Percentiles rank a stretch among this genome's conserved stretches.
phyloP scores from a whole-genome alignment of 73 alveolate genomes.

The Effrenium voratum region DNA sequence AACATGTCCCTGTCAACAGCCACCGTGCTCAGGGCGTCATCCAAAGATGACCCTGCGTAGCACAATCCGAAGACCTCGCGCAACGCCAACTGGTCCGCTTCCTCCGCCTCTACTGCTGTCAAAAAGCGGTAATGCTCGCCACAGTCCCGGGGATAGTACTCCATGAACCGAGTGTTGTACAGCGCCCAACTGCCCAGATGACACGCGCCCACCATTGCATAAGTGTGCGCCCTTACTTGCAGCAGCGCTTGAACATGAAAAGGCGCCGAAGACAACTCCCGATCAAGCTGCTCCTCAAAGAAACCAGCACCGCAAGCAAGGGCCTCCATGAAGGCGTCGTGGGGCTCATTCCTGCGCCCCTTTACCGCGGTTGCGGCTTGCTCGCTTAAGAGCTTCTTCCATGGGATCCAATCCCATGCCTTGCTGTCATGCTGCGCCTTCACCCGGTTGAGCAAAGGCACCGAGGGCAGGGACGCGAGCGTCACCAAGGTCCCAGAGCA shows the following conservation, averaged over 20 bases:
- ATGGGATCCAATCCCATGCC: conserved; percentile 12
- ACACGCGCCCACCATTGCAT: conserved; percentile 22
- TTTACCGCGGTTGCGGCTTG: background rate
- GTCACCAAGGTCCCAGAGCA: background rate
- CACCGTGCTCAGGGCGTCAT: conserved; percentile 9
- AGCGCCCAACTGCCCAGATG: conserved; percentile 31
- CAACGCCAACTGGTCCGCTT: conserved; percentile 16
- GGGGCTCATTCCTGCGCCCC: background rate
- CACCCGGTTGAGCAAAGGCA: background rate
- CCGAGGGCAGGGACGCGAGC: background rate
- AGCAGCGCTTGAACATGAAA: background rate
- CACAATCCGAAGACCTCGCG: background rate
- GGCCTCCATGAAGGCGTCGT: background rate
- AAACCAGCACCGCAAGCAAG: background rate
- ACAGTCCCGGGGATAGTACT: background rate
- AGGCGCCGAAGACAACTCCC: conserved; percentile 14
- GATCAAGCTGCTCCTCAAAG: background rate
- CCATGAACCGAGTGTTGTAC: background rate
- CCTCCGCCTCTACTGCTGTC: background rate
- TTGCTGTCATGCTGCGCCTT: background rate
- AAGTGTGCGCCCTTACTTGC: conserved; percentile 16
- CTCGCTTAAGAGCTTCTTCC: background rate
- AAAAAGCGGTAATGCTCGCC: conserved; percentile 18
- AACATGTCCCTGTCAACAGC: background rate
- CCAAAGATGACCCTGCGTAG: background rate